Evolutionary conservation across 345 rosid genomes (phyloP), one percentile per base, ranked within the genome.

Genomic region (Orychophragmus violaceus): DNA sequence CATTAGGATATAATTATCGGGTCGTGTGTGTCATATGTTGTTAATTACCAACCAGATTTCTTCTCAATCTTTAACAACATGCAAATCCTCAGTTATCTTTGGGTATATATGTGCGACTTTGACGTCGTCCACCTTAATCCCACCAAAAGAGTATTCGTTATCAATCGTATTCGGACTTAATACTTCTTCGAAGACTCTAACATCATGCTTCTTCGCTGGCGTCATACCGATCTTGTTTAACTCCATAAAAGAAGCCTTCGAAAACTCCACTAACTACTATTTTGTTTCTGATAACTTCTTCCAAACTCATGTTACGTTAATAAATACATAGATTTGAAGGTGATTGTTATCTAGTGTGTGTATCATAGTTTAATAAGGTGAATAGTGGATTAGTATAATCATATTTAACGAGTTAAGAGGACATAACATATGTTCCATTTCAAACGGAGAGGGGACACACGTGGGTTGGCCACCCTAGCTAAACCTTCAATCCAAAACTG

Each of bases 401-500:
- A 59, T 59, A 44, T 53, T 58, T 51, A 44, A 19, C 7, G 52
- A 74, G 73, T 67, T 67, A 22, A 60, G 17, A 74, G n/a, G 68
- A 60, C 73, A 74, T 59, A 45, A 66, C 64, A 60, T 44, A 66
- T 74, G 77, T 74, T 66, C 63, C 77, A 67, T 60, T 66, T 74
- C 65, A 75, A 69, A 57, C 66, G 74, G 78, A 69, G 78, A 69
- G 74, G 74, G 70, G 21, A 69, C 78, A 69, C 71, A 75, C 78
- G 75, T 75, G 78, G 71, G 36, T 62, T 41, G 7, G 78, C 64
- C 78, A 75, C 48, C 69, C 56, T 63, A 49, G 70, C 68, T 67
- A 56, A 19, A 57, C 50, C 70, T 62, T 59, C 62, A 52, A 61
- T 41, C 62, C 36, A 70, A 70, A 61, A 71, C 18, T 71, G 29